Conservation (phyloP, 768 basidiomycete species). For the Suillus variegatus region DNA sequence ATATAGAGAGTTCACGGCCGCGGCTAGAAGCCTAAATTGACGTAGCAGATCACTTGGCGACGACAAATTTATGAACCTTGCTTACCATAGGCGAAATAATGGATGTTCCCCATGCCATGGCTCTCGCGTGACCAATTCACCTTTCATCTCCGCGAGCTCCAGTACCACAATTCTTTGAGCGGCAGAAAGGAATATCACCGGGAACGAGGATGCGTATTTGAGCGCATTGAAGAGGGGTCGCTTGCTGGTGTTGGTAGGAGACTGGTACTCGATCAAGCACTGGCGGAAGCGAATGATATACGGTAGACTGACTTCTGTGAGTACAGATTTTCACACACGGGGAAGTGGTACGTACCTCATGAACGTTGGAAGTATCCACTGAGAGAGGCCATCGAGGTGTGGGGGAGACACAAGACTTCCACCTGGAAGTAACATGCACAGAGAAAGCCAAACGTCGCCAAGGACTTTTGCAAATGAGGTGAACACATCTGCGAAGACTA, state of each 20-base stretch:
- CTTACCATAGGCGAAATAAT: conserved; percentile 87
- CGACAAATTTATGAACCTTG: conserved; percentile 35
- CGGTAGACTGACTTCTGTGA: conserved; percentile 56
- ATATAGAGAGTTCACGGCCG: conserved; percentile 86
- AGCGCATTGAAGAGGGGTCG: conserved; percentile 87
- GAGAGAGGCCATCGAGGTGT: conserved; percentile 57
- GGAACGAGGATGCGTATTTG: conserved; percentile 97
- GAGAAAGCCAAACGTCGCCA: conserved; percentile 90
- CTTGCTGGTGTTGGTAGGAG: conserved; percentile 59
- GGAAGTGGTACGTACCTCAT: conserved; percentile 67
- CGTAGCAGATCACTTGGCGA: conserved; percentile 1
- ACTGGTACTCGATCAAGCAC: conserved; percentile 82
- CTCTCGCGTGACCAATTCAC: conserved; percentile 41
- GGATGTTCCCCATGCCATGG: conserved; percentile 77
- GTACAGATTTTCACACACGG: neutral
- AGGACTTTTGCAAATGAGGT: conserved; percentile 97
- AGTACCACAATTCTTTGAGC: conserved; percentile 74
- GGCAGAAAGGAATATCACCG: conserved; percentile 93
- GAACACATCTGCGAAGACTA: conserved; percentile 92
- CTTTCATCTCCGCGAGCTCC: conserved; percentile 55
- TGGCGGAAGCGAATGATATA: conserved; percentile 93
- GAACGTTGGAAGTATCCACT: conserved; percentile 79
- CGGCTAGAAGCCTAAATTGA: conserved; percentile 72
- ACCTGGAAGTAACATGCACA: conserved; percentile 84
- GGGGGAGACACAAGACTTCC: conserved; percentile 73